Evolutionary conservation across 305 asterid genomes (phyloP), one percentile per base, ranked within the genome.

Genomic region (Fraxinus velutina): DNA sequence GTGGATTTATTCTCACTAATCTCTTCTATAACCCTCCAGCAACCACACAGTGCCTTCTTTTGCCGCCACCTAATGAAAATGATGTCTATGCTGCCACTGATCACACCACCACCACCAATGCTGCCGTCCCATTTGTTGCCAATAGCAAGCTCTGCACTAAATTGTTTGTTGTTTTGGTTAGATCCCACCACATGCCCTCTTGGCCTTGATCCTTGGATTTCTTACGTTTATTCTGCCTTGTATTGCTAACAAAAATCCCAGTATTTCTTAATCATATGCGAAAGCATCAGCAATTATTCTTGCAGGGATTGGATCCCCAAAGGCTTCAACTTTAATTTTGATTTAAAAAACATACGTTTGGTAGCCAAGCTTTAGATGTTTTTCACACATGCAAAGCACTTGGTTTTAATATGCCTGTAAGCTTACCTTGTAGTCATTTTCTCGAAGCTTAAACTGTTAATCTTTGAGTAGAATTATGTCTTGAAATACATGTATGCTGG

Each of bases 161-260:
- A 73, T 71, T 85, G 78, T 80, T 78, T 85, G 42, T 86, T 88
- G 78, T 86, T 81, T n/a, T 86, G 88, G 90, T 88, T 84, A 79
- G 88, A 84, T 64, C 89, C 86, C 32, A 83, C 89, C 32, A 82
- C 86, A 73, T 88, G 86, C 33, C 89, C 88, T 76, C 91, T 88
- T 15, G 89, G 89, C 76, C 83, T 76, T 57, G 89, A 84, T 44
- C 88, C 88, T 19, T 86, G 82, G 70, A 66, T 29, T 5, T 19
- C 4, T 19, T 57, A n/a, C 66, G 5, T 1, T 57, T 17, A 19
- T 57, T n/a, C 19, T 57, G 68, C 24, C 12, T 47, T 70, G 8
- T 55, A 24, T 33, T 13, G 30, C 42, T 12, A 34, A 50, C 50
- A 50, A 37, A 50, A 24, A 12, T 62, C 50, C 73, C 68, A 15